Conservation (phyloP, 208 protist species). For the Porcisia hertigi region DNA sequence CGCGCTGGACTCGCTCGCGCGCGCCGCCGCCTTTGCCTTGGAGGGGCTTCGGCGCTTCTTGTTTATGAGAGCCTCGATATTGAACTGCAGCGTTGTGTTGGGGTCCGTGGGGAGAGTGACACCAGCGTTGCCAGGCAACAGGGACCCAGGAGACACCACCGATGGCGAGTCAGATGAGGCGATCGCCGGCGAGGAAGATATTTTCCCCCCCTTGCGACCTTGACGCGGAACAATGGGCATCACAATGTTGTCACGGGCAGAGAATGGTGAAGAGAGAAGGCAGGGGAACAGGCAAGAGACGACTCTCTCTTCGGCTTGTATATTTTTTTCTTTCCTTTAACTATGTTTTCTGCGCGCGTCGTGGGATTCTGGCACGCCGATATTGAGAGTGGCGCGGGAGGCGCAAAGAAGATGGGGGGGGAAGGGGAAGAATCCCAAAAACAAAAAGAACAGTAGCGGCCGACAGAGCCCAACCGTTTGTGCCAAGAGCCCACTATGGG, state of each 20-base stretch:
- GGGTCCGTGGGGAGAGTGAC: conserved; percentile 28
- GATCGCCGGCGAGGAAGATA: conserved; percentile 59
- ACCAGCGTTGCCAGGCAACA: conserved; percentile 26
- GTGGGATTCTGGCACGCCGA: background rate
- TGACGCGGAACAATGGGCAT: conserved; percentile 82
- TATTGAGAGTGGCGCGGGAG: background rate
- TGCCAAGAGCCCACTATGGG: background rate
- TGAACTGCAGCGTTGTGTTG: conserved; percentile 44
- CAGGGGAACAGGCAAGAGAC: conserved; percentile 12
- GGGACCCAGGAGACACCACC: conserved; percentile 55
- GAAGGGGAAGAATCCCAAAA: conserved; percentile 8
- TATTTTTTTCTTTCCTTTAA: background rate
- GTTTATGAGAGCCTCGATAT: conserved; percentile 48
- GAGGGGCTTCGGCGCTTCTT: conserved; percentile 39
- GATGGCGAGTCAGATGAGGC: conserved; percentile 45
- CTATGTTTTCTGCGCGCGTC: conserved; percentile 17
- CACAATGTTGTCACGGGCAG: background rate
- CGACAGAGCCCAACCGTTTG: background rate
- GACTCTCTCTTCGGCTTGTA: conserved; percentile 1
- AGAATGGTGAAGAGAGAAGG: conserved; percentile 4
- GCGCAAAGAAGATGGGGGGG: background rate
- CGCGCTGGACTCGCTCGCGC: conserved; percentile 8
- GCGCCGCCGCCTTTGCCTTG: conserved; percentile 24
- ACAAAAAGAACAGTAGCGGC: conserved; percentile 5
- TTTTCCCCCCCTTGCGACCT: conserved; percentile 88